Evolutionary conservation across 1,284 basidiomycete genomes (phyloP), one percentile per base, ranked within the genome.

Genomic region (Omphalotus olearius): DNA sequence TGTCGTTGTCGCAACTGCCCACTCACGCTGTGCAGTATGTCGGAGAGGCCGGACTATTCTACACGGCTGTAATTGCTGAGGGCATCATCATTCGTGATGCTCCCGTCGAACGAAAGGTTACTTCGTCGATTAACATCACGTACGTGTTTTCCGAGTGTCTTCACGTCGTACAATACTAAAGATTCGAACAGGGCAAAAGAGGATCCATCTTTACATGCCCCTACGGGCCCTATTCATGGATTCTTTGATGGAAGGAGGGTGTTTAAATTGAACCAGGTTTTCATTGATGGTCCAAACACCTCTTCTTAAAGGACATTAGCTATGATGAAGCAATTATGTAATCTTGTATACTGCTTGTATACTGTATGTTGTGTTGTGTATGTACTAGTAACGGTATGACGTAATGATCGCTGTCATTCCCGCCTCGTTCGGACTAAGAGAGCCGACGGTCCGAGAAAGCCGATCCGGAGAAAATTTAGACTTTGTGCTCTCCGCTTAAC

Each of bases 121-220:
- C 56, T 1, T 62, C 60, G 11, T 65, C 63, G 14, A 35, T 66
- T 30, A 65, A 66, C 39, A 57, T 65, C 25, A 58, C 64, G 64
- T 66, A 59, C 36, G 63, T 60, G 0, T 26, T 30, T 37, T 16
- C 18, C 37, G 26, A 28, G 5, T 16, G 23, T n/a, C 9, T n/a
- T 3, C 30, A 4, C 2, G 16, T 18, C 16, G 17, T 16, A 5
- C 37, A 4, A 37, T 30, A 11, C 23, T 14, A 17, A 48, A 17
- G 47, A 16, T 38, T 33, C 17, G 10, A 28, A 37, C 43, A 53
- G 52, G 33, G 52, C 49, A 7, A 35, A 53, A 30, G 37, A 53
- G 17, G 52, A 53, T 30, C 36, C 52, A n/a, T 45, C 47, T 38
- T 23, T 53, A 1, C 39, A 44, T 11, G 33, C 41, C 11, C 52